Conservation (phyloP, 257 asterid genomes). For the Parsonsia alboflavescens region DNA sequence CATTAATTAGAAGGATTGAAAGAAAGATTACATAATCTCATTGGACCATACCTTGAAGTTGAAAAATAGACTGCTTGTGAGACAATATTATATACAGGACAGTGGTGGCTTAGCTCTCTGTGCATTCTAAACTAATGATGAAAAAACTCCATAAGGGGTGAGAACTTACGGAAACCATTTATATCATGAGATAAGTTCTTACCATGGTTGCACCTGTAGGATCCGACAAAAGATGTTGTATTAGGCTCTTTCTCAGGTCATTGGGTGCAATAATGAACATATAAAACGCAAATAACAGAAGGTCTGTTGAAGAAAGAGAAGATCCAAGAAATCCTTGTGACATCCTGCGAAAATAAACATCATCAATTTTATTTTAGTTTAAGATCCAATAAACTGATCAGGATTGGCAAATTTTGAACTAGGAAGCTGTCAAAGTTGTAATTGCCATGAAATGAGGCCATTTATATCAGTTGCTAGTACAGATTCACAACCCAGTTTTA, state of each 20-base stretch:
- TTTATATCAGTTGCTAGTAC: background rate
- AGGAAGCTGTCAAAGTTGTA: background rate
- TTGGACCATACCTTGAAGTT: background rate
- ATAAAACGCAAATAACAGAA: slow-evolving; percentile 71
- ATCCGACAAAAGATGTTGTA: slow-evolving; percentile 87
- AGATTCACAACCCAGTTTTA: background rate
- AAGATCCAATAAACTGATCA: background rate
- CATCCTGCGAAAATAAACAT: slow-evolving; percentile 56
- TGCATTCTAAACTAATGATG: slow-evolving; percentile 8
- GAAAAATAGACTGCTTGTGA: background rate
- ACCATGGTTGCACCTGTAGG: slow-evolving; percentile 90
- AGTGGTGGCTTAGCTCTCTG: background rate
- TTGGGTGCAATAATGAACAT: slow-evolving; percentile 95
- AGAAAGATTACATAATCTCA: background rate
- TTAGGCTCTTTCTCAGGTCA: slow-evolving; percentile 79
- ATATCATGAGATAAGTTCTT: slow-evolving; percentile 67
- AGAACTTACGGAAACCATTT: slow-evolving; percentile 13
- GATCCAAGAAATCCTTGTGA: slow-evolving; percentile 98
- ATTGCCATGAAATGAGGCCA: background rate
- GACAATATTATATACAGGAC: slow-evolving; percentile 5
- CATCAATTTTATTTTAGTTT: background rate
- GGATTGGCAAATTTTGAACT: background rate
- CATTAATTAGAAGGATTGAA: background rate
- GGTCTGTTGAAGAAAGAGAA: slow-evolving; percentile 80
- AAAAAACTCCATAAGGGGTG: no score